Base-by-base conservation (phyloP, 257 asterid genomes). In the Thymus quinquecostatus region DNA sequence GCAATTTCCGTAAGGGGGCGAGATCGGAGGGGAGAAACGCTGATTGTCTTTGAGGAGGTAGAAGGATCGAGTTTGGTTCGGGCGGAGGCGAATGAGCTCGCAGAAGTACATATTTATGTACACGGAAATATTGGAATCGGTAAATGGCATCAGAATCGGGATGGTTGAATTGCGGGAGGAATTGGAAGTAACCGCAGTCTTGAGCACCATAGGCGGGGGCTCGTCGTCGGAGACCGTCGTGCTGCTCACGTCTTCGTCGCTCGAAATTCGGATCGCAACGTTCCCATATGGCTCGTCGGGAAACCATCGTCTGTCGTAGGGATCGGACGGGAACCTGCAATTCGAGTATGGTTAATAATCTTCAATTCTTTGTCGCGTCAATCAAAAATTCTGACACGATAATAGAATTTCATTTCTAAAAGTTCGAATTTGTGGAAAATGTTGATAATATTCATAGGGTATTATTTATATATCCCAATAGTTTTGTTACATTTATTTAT, bases 221-320 rank as follows among this genome's bases (percentile, higher is more conserved):
- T 13, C 11, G 28, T 89, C 89, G 0, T 6, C 58, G 32, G 6
- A 1, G 33, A 8, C 8, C 10, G 27, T 54, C 8, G 27, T 2
- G 10, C 11, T 10, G 32, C 75, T 70, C 4, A 64, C 4, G 1
- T 8, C 0, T n/a, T 86, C 85, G 6, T 74, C 55, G 2, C 70
- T 61, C 3, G 66, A 32, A 1, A 81, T 65, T n/a, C 60, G 21
- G 10, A 41, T 28, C 12, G 47, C 1, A 11, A 77, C 85, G 1
- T 30, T 66, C 11, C 2, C 1, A 1, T 49, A 53, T 4, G 6
- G 1, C 3, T 2, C 73, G 1, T 2, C 73, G 1, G 82, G 86
- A 2, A 1, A 27, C 96, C 96, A 87, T 72, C 82, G 60, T 68
- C 96, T 70, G 67, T 85, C 94, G 40, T 85, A 89, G 0, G 27